Evolutionary conservation across 257 asterid species (phyloP).

Genomic region (Lycium barbarum): DNA sequence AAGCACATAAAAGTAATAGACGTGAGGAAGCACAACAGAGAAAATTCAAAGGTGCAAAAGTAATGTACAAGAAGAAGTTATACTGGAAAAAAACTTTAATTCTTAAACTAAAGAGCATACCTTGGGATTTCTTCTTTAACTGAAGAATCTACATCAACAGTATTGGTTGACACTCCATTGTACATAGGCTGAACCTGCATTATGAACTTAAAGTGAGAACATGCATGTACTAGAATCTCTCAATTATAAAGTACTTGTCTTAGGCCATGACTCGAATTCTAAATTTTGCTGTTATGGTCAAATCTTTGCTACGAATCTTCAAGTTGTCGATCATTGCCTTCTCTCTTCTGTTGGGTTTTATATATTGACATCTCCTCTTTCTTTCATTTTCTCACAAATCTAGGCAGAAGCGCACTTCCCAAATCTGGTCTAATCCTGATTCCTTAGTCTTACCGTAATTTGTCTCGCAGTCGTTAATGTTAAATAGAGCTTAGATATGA

Average conservation of each 20-base stretch:
- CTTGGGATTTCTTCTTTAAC: slow-evolving; percentile 48
- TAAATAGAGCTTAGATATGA: not conserved
- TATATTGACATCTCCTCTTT: not conserved
- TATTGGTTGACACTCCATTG: slow-evolving; percentile 41
- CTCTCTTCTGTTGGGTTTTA: slow-evolving; percentile 1
- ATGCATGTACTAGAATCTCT: slow-evolving; percentile 4
- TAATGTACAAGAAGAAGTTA: not conserved
- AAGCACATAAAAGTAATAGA: not conserved
- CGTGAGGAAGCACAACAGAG: not conserved
- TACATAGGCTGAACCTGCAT: slow-evolving; percentile 35
- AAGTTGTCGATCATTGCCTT: not conserved
- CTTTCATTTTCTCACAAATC: not conserved
- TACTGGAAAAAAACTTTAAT: slow-evolving; percentile 1
- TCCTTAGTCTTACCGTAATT: not conserved
- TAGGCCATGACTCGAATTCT: not conserved
- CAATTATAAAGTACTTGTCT: not conserved
- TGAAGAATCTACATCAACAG: slow-evolving; percentile 35
- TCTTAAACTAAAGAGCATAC: slow-evolving; percentile 39
- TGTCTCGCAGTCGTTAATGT: not conserved
- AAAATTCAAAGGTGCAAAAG: not conserved
- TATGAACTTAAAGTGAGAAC: slow-evolving; percentile 24
- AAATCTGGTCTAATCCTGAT: not conserved
- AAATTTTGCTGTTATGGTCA: not conserved
- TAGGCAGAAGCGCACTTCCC: not conserved
- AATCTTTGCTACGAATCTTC: not conserved